phyloP scores from a whole-genome alignment of 192 early-diverging fungal genomes.

The Umbelopsis sp. region DNA sequence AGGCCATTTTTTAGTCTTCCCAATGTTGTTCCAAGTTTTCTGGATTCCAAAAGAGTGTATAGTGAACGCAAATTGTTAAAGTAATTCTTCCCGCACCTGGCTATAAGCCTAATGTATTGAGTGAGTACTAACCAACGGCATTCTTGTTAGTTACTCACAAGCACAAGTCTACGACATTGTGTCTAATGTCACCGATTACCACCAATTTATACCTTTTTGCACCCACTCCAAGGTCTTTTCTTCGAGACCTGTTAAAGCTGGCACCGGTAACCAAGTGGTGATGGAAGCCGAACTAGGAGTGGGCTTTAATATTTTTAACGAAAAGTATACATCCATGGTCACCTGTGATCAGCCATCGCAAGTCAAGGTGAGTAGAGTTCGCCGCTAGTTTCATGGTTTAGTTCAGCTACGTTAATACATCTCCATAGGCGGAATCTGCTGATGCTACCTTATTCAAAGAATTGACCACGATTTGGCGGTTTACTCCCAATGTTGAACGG shows the following conservation, averaged over 20 bases:
- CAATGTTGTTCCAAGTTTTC: constrained; percentile 1
- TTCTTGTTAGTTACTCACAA: constrained; percentile 65
- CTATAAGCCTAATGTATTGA: neutral
- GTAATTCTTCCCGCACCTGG: neutral
- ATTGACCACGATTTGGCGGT: constrained; percentile 68
- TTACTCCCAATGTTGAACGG: constrained; percentile 51
- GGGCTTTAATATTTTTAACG: constrained; percentile 78
- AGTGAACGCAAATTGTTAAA: constrained; percentile 24
- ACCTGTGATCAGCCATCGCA: constrained; percentile 61
- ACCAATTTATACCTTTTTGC: constrained; percentile 85
- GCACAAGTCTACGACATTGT: constrained; percentile 82
- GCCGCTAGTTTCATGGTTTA: neutral
- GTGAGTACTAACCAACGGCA: constrained; percentile 10
- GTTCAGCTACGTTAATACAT: neutral
- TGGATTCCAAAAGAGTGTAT: constrained; percentile 19
- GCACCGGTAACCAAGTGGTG: constrained; percentile 15
- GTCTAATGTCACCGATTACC: constrained; percentile 80
- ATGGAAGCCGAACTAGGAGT: constrained; percentile 78
- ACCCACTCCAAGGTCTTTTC: constrained; percentile 63
- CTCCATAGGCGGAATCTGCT: constrained; percentile 53
- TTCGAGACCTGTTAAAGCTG: constrained; percentile 29
- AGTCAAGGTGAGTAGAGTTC: constrained; percentile 58
- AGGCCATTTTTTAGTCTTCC: constrained; percentile 22
- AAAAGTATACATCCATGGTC: constrained; percentile 79
- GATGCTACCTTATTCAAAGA: constrained; percentile 67